These are phyloP conservation scores for Metrosideros polymorpha DNA, from an alignment of 441 rosid species.

Conservation along the genomic window DNA sequence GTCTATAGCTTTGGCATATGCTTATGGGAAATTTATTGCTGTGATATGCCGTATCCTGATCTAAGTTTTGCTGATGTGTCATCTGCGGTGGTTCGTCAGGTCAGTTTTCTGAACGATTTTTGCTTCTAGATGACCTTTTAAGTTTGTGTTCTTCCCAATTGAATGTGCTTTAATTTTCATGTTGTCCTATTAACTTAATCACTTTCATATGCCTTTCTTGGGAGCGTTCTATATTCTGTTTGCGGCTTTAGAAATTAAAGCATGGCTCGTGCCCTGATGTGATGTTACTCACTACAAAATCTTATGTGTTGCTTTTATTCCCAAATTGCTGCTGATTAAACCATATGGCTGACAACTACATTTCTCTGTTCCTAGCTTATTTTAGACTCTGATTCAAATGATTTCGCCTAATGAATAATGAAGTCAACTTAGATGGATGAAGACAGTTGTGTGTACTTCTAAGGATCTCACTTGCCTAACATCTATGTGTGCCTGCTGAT, in stretches of 20 bases:
- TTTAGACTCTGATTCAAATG: not conserved
- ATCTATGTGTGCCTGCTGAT: not conserved
- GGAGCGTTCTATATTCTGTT: not conserved
- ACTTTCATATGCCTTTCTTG: not conserved
- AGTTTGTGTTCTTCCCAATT: not conserved
- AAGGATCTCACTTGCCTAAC: not conserved
- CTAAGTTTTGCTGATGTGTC: slow-evolving; percentile 77
- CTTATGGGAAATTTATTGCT: slow-evolving; percentile 93
- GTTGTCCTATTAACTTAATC: not conserved
- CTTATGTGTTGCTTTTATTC: not conserved
- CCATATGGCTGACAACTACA: not conserved
- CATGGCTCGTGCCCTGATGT: not conserved
- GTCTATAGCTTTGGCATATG: slow-evolving; percentile 98
- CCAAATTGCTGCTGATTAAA: not conserved
- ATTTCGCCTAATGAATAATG: not conserved
- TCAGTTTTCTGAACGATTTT: slow-evolving; percentile 12
- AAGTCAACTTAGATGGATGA: not conserved
- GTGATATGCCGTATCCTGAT: slow-evolving; percentile 85
- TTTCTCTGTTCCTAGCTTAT: not conserved
- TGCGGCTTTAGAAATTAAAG: not conserved
- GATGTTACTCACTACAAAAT: not conserved
- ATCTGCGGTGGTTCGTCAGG: slow-evolving; percentile 86
- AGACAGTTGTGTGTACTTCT: not conserved
- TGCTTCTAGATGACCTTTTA: not conserved
- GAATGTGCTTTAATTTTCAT: not conserved